Percentiles rank a stretch among this genome's conserved stretches.
Evolutionary conservation across 2,329 filamentous ascomycete genomes (phyloP).

Genomic region (Xylaria sp.): DNA sequence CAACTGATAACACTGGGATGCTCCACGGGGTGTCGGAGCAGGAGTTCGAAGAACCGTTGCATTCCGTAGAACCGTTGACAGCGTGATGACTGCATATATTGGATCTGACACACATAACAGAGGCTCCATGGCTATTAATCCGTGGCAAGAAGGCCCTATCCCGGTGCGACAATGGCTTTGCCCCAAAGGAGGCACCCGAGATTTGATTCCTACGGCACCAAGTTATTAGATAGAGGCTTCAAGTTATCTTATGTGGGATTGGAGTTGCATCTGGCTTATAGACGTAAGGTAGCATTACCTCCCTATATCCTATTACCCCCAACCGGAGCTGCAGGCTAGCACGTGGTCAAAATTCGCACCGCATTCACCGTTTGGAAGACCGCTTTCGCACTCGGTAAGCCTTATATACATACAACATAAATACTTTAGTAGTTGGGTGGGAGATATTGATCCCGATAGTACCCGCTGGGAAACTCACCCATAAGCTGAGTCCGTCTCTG

Average conservation of each 20-base stretch:
- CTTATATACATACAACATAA: no score
- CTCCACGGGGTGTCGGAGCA: not conserved
- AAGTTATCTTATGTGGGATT: not conserved
- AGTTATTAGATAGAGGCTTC: not conserved
- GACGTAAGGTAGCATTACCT: not conserved
- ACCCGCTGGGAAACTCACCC: not conserved
- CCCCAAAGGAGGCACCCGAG: not conserved
- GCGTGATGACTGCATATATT: not conserved
- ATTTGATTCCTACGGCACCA: not conserved
- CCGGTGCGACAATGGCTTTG: conserved; percentile 11
- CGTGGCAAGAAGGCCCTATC: conserved; percentile 9
- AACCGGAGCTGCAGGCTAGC: not conserved
- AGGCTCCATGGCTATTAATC: not conserved
- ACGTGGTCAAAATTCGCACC: no score
- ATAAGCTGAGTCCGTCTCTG: conserved; percentile 11
- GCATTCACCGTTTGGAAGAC: no score
- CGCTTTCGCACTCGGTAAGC: no score
- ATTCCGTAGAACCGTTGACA: not conserved
- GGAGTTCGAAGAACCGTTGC: not conserved
- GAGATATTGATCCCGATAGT: not conserved
- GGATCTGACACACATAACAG: not conserved
- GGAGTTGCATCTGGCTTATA: not conserved
- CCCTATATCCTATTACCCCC: no score
- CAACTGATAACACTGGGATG: not conserved
- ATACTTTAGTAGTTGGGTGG: not conserved